phyloP scores from a whole-genome alignment of 2,329 filamentous ascomycete genomes.

The Colletotrichum theobromicola region DNA sequence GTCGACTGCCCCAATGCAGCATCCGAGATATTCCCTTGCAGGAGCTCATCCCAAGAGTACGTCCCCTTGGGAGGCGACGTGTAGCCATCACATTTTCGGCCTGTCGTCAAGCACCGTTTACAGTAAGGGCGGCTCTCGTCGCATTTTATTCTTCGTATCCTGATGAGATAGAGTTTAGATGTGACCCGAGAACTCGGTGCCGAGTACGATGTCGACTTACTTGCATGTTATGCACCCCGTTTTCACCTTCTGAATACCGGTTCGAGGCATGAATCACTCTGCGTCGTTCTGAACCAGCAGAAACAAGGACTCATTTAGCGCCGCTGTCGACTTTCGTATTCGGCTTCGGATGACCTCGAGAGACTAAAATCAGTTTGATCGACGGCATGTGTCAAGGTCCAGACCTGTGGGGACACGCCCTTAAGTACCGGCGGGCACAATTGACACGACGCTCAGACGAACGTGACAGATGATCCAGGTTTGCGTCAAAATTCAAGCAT shows the following conservation, averaged over 20 bases:
- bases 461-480: neutral
- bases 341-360: neutral
- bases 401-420: neutral
- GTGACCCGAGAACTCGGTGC: neutral
- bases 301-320: neutral
- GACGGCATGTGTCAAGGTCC: neutral
- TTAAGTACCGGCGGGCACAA: neutral
- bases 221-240: constrained; percentile 25
- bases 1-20: neutral
- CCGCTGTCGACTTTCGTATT: neutral
- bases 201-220: neutral
- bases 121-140: constrained; percentile 23
- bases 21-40: neutral
- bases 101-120: constrained; percentile 17
- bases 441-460: neutral
- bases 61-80: neutral
- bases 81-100: constrained; percentile 22
- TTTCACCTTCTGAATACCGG: constrained; percentile 8
- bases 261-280: neutral
- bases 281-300: neutral
- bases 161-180: neutral
- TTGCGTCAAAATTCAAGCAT: neutral
- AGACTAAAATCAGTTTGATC: neutral
- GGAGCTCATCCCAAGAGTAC: neutral
- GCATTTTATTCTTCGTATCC: constrained; percentile 19